These are phyloP conservation scores for Cubamyces lactineus DNA, from an alignment of 768 basidiomycete species.

Conservation along the genomic window DNA sequence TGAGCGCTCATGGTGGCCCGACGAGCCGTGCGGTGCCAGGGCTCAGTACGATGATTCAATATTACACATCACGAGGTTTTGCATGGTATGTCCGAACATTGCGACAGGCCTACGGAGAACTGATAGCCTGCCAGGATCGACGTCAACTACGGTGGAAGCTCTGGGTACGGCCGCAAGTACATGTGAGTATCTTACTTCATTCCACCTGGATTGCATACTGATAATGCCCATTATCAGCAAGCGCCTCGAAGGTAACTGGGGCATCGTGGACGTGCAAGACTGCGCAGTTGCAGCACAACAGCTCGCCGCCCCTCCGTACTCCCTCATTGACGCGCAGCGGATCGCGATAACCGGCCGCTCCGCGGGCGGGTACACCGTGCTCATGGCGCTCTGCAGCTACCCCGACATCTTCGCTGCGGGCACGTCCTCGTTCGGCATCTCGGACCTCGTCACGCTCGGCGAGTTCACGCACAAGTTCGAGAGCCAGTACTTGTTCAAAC, in stretches of 20 bases:
- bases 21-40: slow-evolving; percentile 51
- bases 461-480: slow-evolving; percentile 77
- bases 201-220: not conserved
- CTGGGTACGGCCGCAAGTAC: slow-evolving; percentile 72
- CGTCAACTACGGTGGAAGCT: slow-evolving; percentile 79
- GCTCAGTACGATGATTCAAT: slow-evolving; percentile 59
- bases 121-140: slow-evolving; percentile 52
- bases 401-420: slow-evolving; percentile 61
- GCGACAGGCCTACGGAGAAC: not conserved
- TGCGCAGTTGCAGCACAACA: slow-evolving; percentile 56
- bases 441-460: slow-evolving; percentile 59
- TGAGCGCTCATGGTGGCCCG: slow-evolving; percentile 75
- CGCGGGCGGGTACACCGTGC: slow-evolving; percentile 73
- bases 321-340: slow-evolving; percentile 65
- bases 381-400: slow-evolving; percentile 49
- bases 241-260: slow-evolving; percentile 70
- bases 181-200: slow-evolving; percentile 38
- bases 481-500: slow-evolving; percentile 56
- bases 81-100: slow-evolving; percentile 55
- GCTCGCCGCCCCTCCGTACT: slow-evolving; percentile 48
- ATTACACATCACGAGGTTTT: slow-evolving; percentile 71
- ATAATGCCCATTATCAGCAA: slow-evolving; percentile 33
- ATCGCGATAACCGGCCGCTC: slow-evolving; percentile 73
- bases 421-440: slow-evolving; percentile 68
- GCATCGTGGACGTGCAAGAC: slow-evolving; percentile 72